A percentile compares a stretch with the other conserved stretches of the same genome.
Evolutionary conservation across 495 filamentous ascomycete species (phyloP).

Genomic region (Aspergillus avenaceus): DNA sequence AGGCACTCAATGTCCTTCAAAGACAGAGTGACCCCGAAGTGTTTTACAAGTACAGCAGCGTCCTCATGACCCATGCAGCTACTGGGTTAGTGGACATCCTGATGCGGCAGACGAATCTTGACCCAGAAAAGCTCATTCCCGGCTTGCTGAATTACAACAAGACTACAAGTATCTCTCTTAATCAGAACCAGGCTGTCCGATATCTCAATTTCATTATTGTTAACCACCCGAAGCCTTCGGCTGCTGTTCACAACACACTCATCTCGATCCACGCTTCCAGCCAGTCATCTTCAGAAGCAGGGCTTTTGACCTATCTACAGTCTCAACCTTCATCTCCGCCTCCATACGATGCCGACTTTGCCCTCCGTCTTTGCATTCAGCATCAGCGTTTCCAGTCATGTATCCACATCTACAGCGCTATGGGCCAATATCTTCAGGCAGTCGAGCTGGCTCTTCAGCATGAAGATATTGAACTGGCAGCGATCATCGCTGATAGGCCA

Average conservation of each 20-base stretch:
- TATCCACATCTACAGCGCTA: slow-evolving; percentile 92
- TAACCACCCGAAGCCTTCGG: slow-evolving; percentile 72
- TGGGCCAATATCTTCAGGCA: slow-evolving; percentile 88
- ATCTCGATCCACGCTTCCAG: slow-evolving; percentile 94
- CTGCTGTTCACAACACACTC: slow-evolving; percentile 95
- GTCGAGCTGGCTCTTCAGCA: slow-evolving; percentile 89
- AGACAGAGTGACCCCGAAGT: slow-evolving; percentile 86
- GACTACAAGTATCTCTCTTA: slow-evolving; percentile 44
- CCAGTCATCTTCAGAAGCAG: slow-evolving; percentile 72
- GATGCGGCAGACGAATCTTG: slow-evolving; percentile 87
- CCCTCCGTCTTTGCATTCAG: slow-evolving; percentile 89
- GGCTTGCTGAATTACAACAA: slow-evolving; percentile 91
- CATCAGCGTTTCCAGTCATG: slow-evolving; percentile 87
- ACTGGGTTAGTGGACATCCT: slow-evolving; percentile 85
- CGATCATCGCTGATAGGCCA: slow-evolving; percentile 83
- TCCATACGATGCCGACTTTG: slow-evolving; percentile 94
- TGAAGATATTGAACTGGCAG: slow-evolving; percentile 82
- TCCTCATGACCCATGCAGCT: slow-evolving; percentile 87
- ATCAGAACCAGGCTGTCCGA: slow-evolving; percentile 86
- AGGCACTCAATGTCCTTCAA: slow-evolving; percentile 82
- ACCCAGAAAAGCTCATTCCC: slow-evolving; percentile 83
- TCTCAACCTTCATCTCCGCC: slow-evolving; percentile 67
- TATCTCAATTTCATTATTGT: slow-evolving; percentile 94
- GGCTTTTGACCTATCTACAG: slow-evolving; percentile 83
- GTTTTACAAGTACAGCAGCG: slow-evolving; percentile 92